Conservation (phyloP, 345 rosid genomes). For the Bruguiera sexangula region DNA sequence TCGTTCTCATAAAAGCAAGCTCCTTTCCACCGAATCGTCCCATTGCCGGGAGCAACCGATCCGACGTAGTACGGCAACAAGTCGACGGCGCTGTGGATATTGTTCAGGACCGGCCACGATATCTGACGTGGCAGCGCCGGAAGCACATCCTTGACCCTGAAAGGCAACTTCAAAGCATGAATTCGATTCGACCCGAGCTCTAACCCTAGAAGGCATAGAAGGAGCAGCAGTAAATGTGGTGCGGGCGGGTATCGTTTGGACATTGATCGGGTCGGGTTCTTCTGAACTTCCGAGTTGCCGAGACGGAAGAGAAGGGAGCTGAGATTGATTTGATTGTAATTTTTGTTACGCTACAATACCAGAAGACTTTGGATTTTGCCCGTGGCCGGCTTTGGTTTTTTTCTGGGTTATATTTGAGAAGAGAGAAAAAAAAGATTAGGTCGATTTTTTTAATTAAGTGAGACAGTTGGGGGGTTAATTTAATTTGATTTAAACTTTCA, state of each 20-base stretch:
- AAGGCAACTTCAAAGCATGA: slow-evolving; percentile 62
- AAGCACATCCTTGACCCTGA: slow-evolving; percentile 71
- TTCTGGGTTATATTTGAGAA: too few species aligned
- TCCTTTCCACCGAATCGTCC: slow-evolving; percentile 76
- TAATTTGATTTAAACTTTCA: too few species aligned
- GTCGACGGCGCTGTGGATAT: slow-evolving; percentile 82
- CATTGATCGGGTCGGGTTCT: slow-evolving; percentile 1
- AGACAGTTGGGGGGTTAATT: too few species aligned
- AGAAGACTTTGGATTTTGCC: too few species aligned
- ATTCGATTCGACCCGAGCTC: slow-evolving; percentile 14
- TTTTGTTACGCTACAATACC: too few species aligned
- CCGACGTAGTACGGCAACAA: slow-evolving; percentile 83
- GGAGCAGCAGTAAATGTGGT: background rate
- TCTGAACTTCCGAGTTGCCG: too few species aligned
- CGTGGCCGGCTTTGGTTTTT: too few species aligned
- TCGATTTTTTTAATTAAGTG: too few species aligned
- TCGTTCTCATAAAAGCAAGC: slow-evolving; percentile 85
- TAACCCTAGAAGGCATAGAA: slow-evolving; percentile 14
- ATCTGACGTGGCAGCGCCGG: slow-evolving; percentile 82
- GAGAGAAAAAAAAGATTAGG: too few species aligned
- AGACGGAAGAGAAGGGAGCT: too few species aligned
- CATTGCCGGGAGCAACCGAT: slow-evolving; percentile 57
- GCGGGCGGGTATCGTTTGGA: background rate
- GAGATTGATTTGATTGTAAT: too few species aligned
- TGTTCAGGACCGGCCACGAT: slow-evolving; percentile 89